Evolutionary conservation across 2,329 filamentous ascomycete genomes (phyloP), one percentile per base, ranked within the genome.

Genomic region (Ophiostoma himal-ulmi): DNA sequence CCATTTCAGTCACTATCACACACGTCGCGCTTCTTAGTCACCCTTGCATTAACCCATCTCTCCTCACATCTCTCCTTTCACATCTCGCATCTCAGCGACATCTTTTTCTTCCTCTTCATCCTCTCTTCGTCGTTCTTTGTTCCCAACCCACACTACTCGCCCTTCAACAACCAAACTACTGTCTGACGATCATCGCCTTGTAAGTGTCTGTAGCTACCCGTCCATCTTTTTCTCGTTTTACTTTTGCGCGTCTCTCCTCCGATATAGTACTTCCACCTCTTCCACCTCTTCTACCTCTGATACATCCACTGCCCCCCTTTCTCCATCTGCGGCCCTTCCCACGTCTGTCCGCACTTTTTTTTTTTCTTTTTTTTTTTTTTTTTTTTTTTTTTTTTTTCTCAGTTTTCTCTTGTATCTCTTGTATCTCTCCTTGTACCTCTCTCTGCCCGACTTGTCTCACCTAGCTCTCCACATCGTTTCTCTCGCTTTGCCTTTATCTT

Each of bases 261-360:
- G 30, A 30, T 34, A 0, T 22, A 34, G 26, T 20, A 22, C 20
- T 60, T 57, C 34, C 22, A 30, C 39, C 10, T 39, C 36, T 64
- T 17, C 60, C 11, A 17, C 6, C 14, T 36, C n/a, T 26, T 48
- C 41, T 14, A 30, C 26, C 26, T 39, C 64, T 30, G 5, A 39
- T 48, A 30, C 8, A 14, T 30, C 37, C 37, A 44, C 37, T 41
- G 36, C 64, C 36, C 64, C 37, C 64, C 36, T 44, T 41, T 41
- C 64, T 22, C 37, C 65, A 26, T 48, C 65, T 48, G 65, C 65
- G 65, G 65, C 65, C 65, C 65, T 67, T 67, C 65, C 65, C 65
- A 44, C 65, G 37, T 48, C 65, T 39, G 22, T 26, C 62, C 30
- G 39, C 13, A 39, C 36, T 39, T 34, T 64, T 7, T 48, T 17